phyloP scores from a whole-genome alignment of 2,329 filamentous ascomycete genomes.

The Aureobasidium sp. region DNA sequence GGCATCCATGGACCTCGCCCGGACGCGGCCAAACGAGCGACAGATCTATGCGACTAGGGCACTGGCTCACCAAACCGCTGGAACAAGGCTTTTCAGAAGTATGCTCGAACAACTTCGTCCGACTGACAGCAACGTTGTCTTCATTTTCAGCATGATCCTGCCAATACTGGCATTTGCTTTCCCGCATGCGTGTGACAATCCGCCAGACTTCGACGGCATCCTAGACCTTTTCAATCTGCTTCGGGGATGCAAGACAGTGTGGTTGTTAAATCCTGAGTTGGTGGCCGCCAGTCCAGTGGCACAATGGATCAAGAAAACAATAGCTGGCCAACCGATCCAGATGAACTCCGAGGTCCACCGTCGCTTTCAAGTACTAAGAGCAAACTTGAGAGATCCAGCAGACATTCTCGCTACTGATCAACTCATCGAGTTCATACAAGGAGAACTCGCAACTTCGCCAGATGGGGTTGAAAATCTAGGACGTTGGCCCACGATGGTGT shows the following conservation, averaged over 20 bases:
- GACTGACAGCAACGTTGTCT: conserved; percentile 19
- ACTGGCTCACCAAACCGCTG: conserved; percentile 25
- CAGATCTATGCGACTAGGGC: conserved; percentile 22
- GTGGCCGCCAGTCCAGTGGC: conserved; percentile 17
- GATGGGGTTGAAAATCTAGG: conserved; percentile 22
- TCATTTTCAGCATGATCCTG: conserved; percentile 25
- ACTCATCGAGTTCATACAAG: neutral
- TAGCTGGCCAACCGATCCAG: neutral
- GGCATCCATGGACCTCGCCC: conserved; percentile 9
- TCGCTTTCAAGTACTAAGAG: conserved; percentile 14
- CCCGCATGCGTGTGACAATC: conserved; percentile 20
- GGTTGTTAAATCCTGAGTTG: conserved; percentile 19
- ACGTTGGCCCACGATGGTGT: conserved; percentile 23
- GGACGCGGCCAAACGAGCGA: conserved; percentile 7
- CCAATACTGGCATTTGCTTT: conserved; percentile 24
- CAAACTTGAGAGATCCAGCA: conserved; percentile 12
- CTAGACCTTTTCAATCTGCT: conserved; percentile 24
- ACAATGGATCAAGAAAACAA: neutral
- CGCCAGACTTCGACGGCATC: conserved; percentile 23
- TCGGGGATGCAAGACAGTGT: conserved; percentile 22
- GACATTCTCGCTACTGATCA: conserved; percentile 7
- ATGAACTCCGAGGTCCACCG: conserved; percentile 4
- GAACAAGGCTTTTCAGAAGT: conserved; percentile 23
- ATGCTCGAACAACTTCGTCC: conserved; percentile 19
- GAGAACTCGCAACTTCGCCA: neutral